Evolutionary conservation across 2,329 filamentous ascomycete species (phyloP), one percentile per base, ranked within the genome.

Genomic region (Cladophialophora immunda): DNA sequence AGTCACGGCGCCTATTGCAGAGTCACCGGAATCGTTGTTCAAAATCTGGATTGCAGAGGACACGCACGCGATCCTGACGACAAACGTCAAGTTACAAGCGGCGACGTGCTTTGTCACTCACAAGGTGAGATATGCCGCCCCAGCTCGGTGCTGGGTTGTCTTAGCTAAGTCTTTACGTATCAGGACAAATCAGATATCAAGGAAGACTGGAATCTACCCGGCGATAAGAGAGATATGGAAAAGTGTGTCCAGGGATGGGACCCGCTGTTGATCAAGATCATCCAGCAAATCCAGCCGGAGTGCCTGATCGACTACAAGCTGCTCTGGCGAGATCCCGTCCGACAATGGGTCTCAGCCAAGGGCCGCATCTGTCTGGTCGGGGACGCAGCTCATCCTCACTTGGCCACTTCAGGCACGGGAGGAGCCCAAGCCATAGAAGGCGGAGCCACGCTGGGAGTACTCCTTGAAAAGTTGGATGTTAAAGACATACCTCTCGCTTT

Each of bases 81-180:
- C 61, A 6, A 64, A 64, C 27, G 25, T 86, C 64, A 85, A 86
- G 72, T 78, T 80, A 45, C 83, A 83, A 11, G 78, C 80, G 57
- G 83, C 84, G 67, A 82, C 79, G 59, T 86, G 84, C 84, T 84
- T 85, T 11, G 83, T 83, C 56, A 86, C 85, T 34, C 85, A 86
- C 73, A 81, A 78, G 70, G 80, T 81, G 66, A 27, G 63, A 13
- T 34, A 41, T 9, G 32, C 29, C 32, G 29, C 36, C 19, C 32
- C 3, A 22, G 29, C 53, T 36, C 54, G 3, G n/a, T 38, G 19
- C 17, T 17, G 3, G 54, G n/a, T 15, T 38, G 32, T 19, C 54
- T 11, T 32, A 36, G 29, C 32, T 57, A 32, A 34, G 17, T 25
- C 32, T 32, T 38, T 25, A 34, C 15, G 17, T 13, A 25, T 38